Evolutionary conservation across 1,139 yeast genomes (phyloP), one percentile per base, ranked within the genome.

Genomic region (Saccharomyces hybrid): DNA sequence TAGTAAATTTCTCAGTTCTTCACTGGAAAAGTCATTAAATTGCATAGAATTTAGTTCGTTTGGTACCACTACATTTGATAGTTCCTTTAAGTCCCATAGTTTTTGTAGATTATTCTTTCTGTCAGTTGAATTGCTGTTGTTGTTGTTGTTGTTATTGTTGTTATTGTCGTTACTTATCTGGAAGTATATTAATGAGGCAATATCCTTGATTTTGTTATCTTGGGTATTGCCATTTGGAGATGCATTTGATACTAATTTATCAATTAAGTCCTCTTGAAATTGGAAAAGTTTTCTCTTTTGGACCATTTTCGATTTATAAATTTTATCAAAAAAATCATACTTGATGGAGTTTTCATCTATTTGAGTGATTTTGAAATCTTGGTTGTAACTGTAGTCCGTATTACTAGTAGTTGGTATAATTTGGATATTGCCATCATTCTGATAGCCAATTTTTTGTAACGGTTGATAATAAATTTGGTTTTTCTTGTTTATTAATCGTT

Each of bases 341-440:
- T 86, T 72, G 3, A 93, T 77, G 64, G 89, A 86, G 50, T 78
- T 77, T 61, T 89, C 96, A 0, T 90, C 88, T 26, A 68, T 57
- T n/a, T 66, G 64, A n/a, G 62, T 56, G 14, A 61, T 56, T 16
- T 56, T 58, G 16, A 59, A 59, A 26, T 49, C 59, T 32, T 78
- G 76, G 34, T 77, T 74, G 55, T 78, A 70, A 2, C 75, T 28
- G 24, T 19, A n/a, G 16, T 47, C 44, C 0, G n/a, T 64, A 58
- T 74, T 73, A 14, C 71, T 65, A 52, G 77, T 66, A 26, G 70
- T 64, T 38, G 71, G 69, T 59, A 67, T 29, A 58, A 79, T 78
- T 49, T 88, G 93, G 56, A 88, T 82, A 60, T 85, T 82, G 2
- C 89, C 86, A 61, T 84, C 77, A 62, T 86, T 83, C 34, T 79